These are phyloP conservation scores for Strombidium stylifer DNA, from an alignment of 73 alveolate species.

Conservation along the genomic window DNA sequence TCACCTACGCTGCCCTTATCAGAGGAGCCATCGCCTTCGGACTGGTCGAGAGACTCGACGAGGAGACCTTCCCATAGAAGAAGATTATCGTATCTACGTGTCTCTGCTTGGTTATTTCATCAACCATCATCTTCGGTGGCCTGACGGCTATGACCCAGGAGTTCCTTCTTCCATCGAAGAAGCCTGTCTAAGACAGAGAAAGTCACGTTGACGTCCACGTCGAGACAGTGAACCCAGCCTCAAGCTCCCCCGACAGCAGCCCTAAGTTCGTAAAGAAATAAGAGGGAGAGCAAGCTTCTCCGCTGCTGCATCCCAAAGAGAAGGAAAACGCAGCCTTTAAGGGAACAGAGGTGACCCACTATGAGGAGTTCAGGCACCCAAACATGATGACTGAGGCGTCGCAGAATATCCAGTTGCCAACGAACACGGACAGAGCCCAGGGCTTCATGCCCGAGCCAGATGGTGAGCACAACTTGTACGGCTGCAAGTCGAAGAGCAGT, in stretches of 20 bases:
- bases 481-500: no score
- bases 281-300: neutral
- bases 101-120: constrained; percentile 18
- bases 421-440: neutral
- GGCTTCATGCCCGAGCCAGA: neutral
- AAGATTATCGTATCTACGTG: constrained; percentile 23
- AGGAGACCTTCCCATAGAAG: constrained; percentile 14
- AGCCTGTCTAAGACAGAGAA: neutral
- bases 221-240: neutral
- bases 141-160: constrained; percentile 1
- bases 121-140: constrained; percentile 29
- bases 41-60: constrained; percentile 56
- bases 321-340: neutral
- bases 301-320: neutral
- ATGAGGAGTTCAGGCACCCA: constrained; percentile 36
- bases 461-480: neutral
- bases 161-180: constrained; percentile 3
- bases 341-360: constrained; percentile 27
- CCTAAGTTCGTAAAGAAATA: neutral
- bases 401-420: neutral
- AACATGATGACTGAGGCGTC: constrained; percentile 5
- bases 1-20: constrained; percentile 60
- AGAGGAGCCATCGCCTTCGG: constrained; percentile 90
- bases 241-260: no score
- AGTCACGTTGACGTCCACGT: neutral